Evolutionary conservation across 2,329 filamentous ascomycete species (phyloP), one percentile per base, ranked within the genome.

Genomic region (Colletotrichum sidae): DNA sequence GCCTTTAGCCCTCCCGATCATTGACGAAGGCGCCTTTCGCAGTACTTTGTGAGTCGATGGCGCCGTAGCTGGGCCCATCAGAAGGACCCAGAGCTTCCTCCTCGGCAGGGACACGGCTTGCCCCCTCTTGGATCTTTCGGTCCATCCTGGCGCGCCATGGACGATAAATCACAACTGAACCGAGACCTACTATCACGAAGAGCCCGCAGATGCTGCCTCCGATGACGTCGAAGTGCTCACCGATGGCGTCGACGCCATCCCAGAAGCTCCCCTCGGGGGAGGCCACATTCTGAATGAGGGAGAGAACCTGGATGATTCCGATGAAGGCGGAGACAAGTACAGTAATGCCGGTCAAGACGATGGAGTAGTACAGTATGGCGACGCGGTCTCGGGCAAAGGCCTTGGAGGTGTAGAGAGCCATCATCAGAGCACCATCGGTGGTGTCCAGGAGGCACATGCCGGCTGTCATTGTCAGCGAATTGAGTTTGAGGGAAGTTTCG

Each of bases 361-460:
- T 92, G 11, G 93, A 96, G 79, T 97, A 98, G 79, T 98, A 98
- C 1, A 97, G 80, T 51, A 97, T 94, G 0, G 94, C 94, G n/a
- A 98, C 88, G 1, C 86, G 86, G 72, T 98, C 94, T 62, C 91
- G 84, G 0, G 92, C 89, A 51, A 96, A 90, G 37, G 91, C 83
- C 67, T 87, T 92, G 44, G 90, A 92, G 0, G 94, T 94, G 78
- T 99, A 98, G 1, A 98, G 83, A 1, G 91, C 90, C 88, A 97
- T 94, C 94, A 98, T 98, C 17, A 97, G 84, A 1, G 95, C 95
- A 33, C 95, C 95, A 72, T 98, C 96, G 0, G 90, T 91, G 0
- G 94, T 97, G 77, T 98, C 96, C 6, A 98, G 83, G 25, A 98
- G 84, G 76, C 94, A 97, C 96, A 99, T 98, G 64, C 93, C 96